Base-by-base conservation (phyloP, 257 asterid species). In the Gentiana straminea region DNA sequence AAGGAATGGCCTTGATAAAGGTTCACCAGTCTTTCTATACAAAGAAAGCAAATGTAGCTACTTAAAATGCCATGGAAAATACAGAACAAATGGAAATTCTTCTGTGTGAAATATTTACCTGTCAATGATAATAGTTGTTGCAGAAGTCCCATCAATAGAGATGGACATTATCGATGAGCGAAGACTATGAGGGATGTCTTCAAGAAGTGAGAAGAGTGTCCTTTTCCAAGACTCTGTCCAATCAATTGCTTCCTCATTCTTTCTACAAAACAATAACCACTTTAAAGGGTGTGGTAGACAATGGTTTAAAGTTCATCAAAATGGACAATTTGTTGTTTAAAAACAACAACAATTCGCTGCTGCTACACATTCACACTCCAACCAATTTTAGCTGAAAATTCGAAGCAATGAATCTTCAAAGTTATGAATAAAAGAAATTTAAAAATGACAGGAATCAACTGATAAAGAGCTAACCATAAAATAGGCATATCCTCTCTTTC, bases 81-180 rank as follows among this genome's bases (percentile, higher is more conserved):
- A 8, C 10, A 43, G 43, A 51, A 8, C 35, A 52, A 58, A 44
- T 49, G 53, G 63, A 33, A 48, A 24, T 33, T 5, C 13, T 12
- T 0, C 3, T 37, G 2, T 11, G 15, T 50, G 45, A 55, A 72
- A 52, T 45, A 61, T 64, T 62, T 55, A 88, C 97, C 94, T 67
- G 61, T 86, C 82, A 44, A 89, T 69, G 58, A 89, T 83, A 63
- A 89, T 54, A 46, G 97, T 83, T 48, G 97, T 89, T 58, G 89
- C 95, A 63, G 97, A 89, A 60, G 97, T 89, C 33, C 95, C 97
- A 75, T 89, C 97, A 33, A 89, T 76, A 12, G 97, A 80, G 67
- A 89, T 71, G 63, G 97, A 83, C 0, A 77, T 71, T 51, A 83
- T 67, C 4, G 66, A 38, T 51, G 77, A 59, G 15, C 97, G 92